Conservation (phyloP, 768 basidiomycete genomes). For the Boletus reticuloceps region DNA sequence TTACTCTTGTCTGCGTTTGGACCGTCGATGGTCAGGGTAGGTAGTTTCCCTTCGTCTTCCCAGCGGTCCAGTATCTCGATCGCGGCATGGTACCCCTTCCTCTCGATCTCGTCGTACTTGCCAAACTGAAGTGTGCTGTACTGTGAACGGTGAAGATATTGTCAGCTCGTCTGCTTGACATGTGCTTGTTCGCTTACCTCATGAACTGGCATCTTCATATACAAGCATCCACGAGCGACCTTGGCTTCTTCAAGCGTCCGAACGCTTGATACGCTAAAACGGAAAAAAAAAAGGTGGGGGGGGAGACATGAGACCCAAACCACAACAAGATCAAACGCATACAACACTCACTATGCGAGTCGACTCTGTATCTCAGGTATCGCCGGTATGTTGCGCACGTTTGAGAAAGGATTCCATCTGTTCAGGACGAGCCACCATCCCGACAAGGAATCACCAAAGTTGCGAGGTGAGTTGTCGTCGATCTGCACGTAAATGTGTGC, state of each 20-base stretch:
- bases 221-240: constrained; percentile 80
- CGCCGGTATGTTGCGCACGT: constrained; percentile 71
- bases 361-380: constrained; percentile 94
- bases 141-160: constrained; percentile 35
- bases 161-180: background rate
- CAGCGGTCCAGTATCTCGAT: constrained; percentile 69
- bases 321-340: background rate
- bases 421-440: constrained; percentile 96
- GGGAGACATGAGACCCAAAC: constrained; percentile 2
- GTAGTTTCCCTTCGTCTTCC: constrained; percentile 82
- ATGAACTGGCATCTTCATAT: constrained; percentile 94
- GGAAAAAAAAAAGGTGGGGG: background rate
- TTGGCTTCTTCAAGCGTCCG: constrained; percentile 97
- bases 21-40: constrained; percentile 66
- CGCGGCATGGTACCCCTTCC: constrained; percentile 76
- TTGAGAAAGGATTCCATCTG: constrained; percentile 89
- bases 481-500: constrained; percentile 36
- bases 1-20: constrained; percentile 45
- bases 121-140: constrained; percentile 90
- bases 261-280: constrained; percentile 87
- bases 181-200: constrained; percentile 48
- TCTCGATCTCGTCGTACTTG: constrained; percentile 86
- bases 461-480: constrained; percentile 93
- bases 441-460: constrained; percentile 92
- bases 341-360: constrained; percentile 81